Evolutionary conservation across 306 rosid genomes (phyloP).

Genomic region (Astragalus membranaceus): DNA sequence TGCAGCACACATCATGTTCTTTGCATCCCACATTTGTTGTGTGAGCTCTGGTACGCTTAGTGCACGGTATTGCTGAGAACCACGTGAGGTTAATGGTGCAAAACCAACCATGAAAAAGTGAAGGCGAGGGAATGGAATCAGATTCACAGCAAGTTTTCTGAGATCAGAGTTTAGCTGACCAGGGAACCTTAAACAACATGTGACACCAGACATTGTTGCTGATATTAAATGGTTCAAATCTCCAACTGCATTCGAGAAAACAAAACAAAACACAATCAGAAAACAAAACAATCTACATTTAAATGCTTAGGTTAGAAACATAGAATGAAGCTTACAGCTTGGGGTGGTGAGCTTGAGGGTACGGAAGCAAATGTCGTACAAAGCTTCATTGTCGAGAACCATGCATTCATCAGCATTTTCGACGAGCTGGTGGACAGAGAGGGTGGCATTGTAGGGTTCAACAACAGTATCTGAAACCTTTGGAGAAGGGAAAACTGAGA

Average conservation of each 20-base stretch:
- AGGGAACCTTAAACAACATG: conserved; percentile 7
- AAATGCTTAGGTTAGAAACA: background rate
- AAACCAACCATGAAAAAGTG: conserved; percentile 8
- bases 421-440: conserved; percentile 1
- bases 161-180: conserved; percentile 1
- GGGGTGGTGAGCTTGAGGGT: background rate
- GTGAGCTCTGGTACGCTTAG: background rate
- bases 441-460: conserved; percentile 1
- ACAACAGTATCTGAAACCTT: conserved; percentile 6
- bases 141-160: background rate
- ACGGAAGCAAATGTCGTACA: conserved; percentile 8
- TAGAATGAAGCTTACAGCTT: background rate
- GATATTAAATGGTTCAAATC: conserved; percentile 13
- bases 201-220: background rate
- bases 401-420: background rate
- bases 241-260: background rate
- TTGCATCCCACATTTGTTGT: conserved; percentile 8
- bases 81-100: background rate
- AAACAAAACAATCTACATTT: no score
- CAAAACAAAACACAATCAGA: background rate
- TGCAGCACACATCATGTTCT: conserved; percentile 11
- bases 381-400: conserved; percentile 5
- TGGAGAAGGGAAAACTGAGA: background rate
- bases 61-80: background rate
- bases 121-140: background rate